Evolutionary conservation across 331 rosid species (phyloP).

Genomic region (Phaseolus coccineus): DNA sequence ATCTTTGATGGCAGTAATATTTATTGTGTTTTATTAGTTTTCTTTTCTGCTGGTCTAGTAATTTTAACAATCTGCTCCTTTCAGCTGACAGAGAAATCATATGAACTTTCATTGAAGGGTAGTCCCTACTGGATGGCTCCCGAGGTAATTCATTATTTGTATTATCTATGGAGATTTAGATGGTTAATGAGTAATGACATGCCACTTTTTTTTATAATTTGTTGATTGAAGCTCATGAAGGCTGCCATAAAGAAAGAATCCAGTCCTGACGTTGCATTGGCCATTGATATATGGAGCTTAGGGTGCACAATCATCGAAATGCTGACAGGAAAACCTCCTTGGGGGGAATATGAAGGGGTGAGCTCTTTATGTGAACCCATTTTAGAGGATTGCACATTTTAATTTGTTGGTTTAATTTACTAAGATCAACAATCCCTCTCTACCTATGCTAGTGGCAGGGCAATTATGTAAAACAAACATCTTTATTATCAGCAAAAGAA

Average conservation of each 20-base stretch:
- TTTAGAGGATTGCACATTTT: slow-evolving; percentile 21
- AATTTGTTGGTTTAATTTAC: background rate
- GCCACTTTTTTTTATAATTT: slow-evolving; percentile 35
- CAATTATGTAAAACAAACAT: slow-evolving; percentile 1
- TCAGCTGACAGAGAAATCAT: slow-evolving; percentile 81
- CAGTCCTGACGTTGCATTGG: slow-evolving; percentile 76
- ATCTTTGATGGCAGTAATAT: slow-evolving; percentile 22
- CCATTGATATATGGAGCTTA: slow-evolving; percentile 96
- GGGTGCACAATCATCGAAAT: slow-evolving; percentile 95
- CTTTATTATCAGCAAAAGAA: background rate
- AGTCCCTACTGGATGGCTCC: slow-evolving; percentile 99
- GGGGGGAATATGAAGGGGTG: slow-evolving; percentile 88
- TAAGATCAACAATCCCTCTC: slow-evolving; percentile 9
- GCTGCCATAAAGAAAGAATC: slow-evolving; percentile 77
- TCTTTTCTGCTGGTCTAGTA: slow-evolving; percentile 36
- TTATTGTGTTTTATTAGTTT: background rate
- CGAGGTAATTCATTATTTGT: slow-evolving; percentile 65
- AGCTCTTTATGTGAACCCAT: slow-evolving; percentile 44
- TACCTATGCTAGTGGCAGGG: background rate
- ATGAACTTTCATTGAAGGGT: slow-evolving; percentile 86
- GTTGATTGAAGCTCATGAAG: slow-evolving; percentile 74
- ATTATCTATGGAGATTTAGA: slow-evolving; percentile 32
- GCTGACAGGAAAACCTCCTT: slow-evolving; percentile 93
- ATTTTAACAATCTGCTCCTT: slow-evolving; percentile 44
- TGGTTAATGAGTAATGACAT: slow-evolving; percentile 30